phyloP scores from a whole-genome alignment of 179 eudicot species.

The Silene coronaria region DNA sequence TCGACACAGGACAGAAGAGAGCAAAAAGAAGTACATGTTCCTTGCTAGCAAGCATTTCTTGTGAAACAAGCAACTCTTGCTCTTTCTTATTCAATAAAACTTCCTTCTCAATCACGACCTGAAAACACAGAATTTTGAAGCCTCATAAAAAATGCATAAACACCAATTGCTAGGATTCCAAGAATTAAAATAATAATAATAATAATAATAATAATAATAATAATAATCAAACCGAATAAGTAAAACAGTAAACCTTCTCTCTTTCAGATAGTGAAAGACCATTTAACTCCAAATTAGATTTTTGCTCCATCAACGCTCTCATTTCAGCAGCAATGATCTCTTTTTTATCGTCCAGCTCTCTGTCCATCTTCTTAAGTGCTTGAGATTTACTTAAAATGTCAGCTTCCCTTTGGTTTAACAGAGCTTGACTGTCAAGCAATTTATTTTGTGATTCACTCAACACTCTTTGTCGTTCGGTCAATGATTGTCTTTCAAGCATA shows the following conservation, averaged over 20 bases:
- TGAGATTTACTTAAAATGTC: slow-evolving; percentile 50
- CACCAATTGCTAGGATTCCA: neutral
- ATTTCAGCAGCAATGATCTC: slow-evolving; percentile 44
- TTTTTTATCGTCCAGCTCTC: slow-evolving; percentile 56
- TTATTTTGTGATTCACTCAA: slow-evolving; percentile 61
- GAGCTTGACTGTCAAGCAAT: slow-evolving; percentile 68
- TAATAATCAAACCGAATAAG: neutral
- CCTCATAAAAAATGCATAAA: neutral
- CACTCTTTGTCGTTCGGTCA: slow-evolving; percentile 59
- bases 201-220: neutral
- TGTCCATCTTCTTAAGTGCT: slow-evolving; percentile 53
- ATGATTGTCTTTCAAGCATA: slow-evolving; percentile 61
- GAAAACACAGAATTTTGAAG: slow-evolving; percentile 14
- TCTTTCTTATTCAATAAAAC: slow-evolving; percentile 54
- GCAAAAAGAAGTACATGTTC: slow-evolving; percentile 46
- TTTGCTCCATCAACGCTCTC: slow-evolving; percentile 43
- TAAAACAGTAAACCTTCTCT: slow-evolving; percentile 57
- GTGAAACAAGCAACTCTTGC: slow-evolving; percentile 54
- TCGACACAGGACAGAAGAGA: neutral
- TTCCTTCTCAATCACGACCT: slow-evolving; percentile 65
- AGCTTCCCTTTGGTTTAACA: slow-evolving; percentile 79
- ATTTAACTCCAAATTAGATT: slow-evolving; percentile 38
- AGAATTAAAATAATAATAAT: too few relatives aligned
- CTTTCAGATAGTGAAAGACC: slow-evolving; percentile 54
- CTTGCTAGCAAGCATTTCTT: slow-evolving; percentile 49